Conservation (phyloP, 805 yeast genomes). For the Saturnispora quitensis region DNA sequence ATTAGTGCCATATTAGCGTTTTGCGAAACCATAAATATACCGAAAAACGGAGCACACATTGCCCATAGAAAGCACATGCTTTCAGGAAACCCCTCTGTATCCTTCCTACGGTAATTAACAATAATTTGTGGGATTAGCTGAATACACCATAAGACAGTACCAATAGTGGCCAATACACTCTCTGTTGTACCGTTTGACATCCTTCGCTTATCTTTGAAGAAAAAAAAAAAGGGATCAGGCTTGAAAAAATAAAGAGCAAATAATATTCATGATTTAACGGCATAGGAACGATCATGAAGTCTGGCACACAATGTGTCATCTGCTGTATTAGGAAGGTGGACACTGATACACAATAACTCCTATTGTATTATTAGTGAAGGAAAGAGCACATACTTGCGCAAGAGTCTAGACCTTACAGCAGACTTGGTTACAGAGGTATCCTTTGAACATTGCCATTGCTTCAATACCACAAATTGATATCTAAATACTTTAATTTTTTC, state of each 20-base stretch:
- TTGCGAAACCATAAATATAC: conserved; percentile 40
- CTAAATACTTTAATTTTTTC: background rate
- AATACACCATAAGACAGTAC: conserved; percentile 88
- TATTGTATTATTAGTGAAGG: background rate
- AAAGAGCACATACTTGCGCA: background rate
- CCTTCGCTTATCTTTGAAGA: background rate
- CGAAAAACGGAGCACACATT: conserved; percentile 44
- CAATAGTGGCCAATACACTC: conserved; percentile 76
- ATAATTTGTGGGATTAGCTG: conserved; percentile 73
- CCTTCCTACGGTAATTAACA: conserved; percentile 62
- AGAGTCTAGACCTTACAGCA: too few species aligned
- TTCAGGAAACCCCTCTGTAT: conserved; percentile 82
- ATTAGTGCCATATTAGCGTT: conserved; percentile 43
- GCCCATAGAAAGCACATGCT: conserved; percentile 86
- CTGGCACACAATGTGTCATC: background rate
- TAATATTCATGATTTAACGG: background rate
- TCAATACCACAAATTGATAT: too few species aligned
- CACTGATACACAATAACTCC: background rate
- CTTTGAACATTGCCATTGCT: too few species aligned
- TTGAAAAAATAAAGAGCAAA: background rate
- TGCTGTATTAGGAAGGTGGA: background rate
- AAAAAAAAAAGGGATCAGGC: background rate
- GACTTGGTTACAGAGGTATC: too few species aligned
- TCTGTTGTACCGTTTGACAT: conserved; percentile 35
- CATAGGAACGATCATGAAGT: background rate